Base-by-base conservation (phyloP, 108 stramenopile species). In the Mediolabrus comicus region DNA sequence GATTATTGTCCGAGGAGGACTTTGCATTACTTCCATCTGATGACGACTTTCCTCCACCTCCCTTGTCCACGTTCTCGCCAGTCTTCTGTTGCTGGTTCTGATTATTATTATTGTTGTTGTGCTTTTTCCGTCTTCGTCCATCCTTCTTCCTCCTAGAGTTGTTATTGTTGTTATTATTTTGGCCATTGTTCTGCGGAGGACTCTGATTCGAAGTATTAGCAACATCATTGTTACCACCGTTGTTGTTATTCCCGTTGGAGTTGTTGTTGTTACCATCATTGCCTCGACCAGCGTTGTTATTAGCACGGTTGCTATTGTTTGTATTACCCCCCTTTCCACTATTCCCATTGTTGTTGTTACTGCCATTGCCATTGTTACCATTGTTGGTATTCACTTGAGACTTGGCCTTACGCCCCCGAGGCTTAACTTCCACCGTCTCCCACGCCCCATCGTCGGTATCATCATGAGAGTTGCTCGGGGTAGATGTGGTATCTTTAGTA, bases 361-460 rank as follows among this genome's bases (percentile, higher is more conserved):
- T 31, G 36, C 70, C 77, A 17, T 59, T 65, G 28, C 56, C 30
- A 25, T 59, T 79, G 19, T 65, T 67, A 66, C 54, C 8, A 33
- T 41, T 53, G 22, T 30, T 31, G 68, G 61, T n/a, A 46, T 62
- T 36, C 49, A 46, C 13, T 77, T 58, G 26, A 22, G 62, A 35
- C 59, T 84, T 84, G 35, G 65, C 57, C 54, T 72, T 79, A 54
- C 70, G 69, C n/a, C 78, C 65, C 24, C 72, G 72, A 29, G 72
- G 41, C 36, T 83, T 68, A 3, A 72, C 64, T 78, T 82, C 85
- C 13, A 89, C 88, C n/a, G 88, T 89, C 72, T 86, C 88, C 88
- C 88, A 89, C 19, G 64, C 64, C 26, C 82, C 81, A n/a, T 76
- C 81, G 49, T 86, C 69, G 31, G 75, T 71, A 14, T 74, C 74